A percentile compares a stretch with the other conserved stretches of the same genome.
Evolutionary conservation across 2,329 filamentous ascomycete genomes (phyloP).

Genomic region (Niveomyces coronatus): DNA sequence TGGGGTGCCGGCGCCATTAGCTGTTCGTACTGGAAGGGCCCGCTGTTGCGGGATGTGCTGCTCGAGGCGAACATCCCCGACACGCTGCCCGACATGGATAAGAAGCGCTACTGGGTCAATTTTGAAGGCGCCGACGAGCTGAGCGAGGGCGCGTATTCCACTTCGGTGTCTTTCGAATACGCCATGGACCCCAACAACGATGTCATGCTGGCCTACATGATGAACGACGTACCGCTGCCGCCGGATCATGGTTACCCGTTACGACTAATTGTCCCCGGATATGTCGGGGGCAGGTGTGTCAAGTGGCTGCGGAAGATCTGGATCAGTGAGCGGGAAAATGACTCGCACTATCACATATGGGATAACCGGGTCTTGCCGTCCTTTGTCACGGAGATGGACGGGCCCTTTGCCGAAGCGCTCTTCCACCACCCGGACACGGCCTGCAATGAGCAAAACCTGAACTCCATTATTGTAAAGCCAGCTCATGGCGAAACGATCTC

Average conservation of each 20-base stretch:
- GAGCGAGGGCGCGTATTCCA: slow-evolving; percentile 37
- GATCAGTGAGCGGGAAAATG: slow-evolving; percentile 38
- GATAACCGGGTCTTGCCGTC: slow-evolving; percentile 36
- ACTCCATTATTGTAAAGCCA: slow-evolving; percentile 34
- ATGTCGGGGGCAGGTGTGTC: slow-evolving; percentile 38
- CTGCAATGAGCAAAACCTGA: slow-evolving; percentile 37
- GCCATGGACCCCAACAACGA: slow-evolving; percentile 37
- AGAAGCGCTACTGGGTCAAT: slow-evolving; percentile 29
- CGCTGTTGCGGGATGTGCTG: slow-evolving; percentile 34
- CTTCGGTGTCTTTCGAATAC: slow-evolving; percentile 36
- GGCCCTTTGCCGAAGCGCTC: slow-evolving; percentile 33
- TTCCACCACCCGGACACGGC: slow-evolving; percentile 36
- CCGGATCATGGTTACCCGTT: slow-evolving; percentile 42
- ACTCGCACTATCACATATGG: slow-evolving; percentile 36
- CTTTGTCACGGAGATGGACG: slow-evolving; percentile 37
- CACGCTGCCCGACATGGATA: not conserved
- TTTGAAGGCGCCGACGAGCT: slow-evolving; percentile 39
- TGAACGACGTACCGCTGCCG: slow-evolving; percentile 35
- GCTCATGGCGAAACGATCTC: slow-evolving; percentile 33
- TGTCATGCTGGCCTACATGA: slow-evolving; percentile 36
- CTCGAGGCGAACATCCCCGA: slow-evolving; percentile 27
- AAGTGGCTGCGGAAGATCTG: slow-evolving; percentile 43
- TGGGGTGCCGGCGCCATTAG: slow-evolving; percentile 35
- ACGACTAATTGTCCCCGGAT: slow-evolving; percentile 35
- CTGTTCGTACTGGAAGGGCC: slow-evolving; percentile 41